Base-by-base conservation (phyloP, 2,329 filamentous ascomycete species). In the Shiraia sp. region DNA sequence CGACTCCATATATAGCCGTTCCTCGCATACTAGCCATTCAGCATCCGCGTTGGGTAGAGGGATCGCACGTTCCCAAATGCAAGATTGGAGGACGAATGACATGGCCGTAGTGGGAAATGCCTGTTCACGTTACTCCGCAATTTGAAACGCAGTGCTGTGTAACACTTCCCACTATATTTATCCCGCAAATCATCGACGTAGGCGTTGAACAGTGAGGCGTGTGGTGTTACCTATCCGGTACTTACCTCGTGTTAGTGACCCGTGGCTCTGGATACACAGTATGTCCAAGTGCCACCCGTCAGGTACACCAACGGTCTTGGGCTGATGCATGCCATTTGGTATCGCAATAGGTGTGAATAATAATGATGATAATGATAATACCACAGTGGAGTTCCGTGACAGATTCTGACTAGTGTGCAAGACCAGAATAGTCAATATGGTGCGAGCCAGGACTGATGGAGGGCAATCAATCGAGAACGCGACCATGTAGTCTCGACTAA, bases 141-240 rank as follows among this genome's bases (percentile, higher is more conserved):
- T 34, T 40, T 16, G 35, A 19, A 9, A 35, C 16, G 31, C 14
- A 24, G 25, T 33, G 15, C 30, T 32, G 30, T 34, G 38, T 32
- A 23, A 16, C n/a, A 13, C 26, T 5, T 14, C 12, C 9, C 38
- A 34, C 38, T 34, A 30, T 40, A 40, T 29, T 40, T 40, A 40
- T 40, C 31, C 38, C 38, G 31, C 31, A 19, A 40, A 29, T 34
- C 38, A 35, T 40, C n/a, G 32, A 34, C 31, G 25, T 35, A 25
- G 30, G 28, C 19, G 27, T 16, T 32, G 7, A n/a, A n/a, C n/a
- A n/a, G n/a, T n/a, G 12, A 12, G 16, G 10, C 16, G 17, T 31
- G 13, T 23, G 15, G 2, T 12, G 9, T 27, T n/a, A 9, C 31
- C 16, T 17, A 12, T 6, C 12, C 7, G 6, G 31, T 17, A 22